These are phyloP conservation scores for Diphasiastrum complanatum DNA, from an alignment of 83 land plant genomes.

Conservation along the genomic window DNA sequence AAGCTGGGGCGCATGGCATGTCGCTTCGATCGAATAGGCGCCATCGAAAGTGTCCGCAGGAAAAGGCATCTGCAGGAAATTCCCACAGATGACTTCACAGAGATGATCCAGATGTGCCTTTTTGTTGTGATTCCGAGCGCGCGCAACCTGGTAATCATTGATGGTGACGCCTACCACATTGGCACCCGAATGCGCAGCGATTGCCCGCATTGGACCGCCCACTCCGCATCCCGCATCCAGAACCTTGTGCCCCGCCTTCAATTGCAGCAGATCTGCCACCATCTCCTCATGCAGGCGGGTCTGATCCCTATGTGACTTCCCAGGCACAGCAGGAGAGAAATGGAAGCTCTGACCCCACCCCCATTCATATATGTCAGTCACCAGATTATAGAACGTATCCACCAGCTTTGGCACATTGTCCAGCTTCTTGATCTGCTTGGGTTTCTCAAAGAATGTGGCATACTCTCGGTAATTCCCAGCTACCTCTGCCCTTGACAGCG, in stretches of 20 bases:
- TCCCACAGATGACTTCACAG: slow-evolving; percentile 90
- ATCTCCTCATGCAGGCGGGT: slow-evolving; percentile 10
- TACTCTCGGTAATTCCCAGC: slow-evolving; percentile 69
- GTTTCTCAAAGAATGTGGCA: slow-evolving; percentile 81
- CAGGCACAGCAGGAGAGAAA: slow-evolving; percentile 13
- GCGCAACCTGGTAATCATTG: slow-evolving; percentile 81
- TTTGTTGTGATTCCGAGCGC: slow-evolving; percentile 71
- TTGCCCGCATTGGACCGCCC: slow-evolving; percentile 87
- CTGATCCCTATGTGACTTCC: slow-evolving; percentile 10
- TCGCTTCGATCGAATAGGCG: slow-evolving; percentile 88
- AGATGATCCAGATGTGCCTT: slow-evolving; percentile 68
- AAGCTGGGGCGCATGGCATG: slow-evolving; percentile 81
- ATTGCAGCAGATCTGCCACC: slow-evolving; percentile 18
- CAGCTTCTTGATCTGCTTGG: slow-evolving; percentile 55
- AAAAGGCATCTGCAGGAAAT: slow-evolving; percentile 84
- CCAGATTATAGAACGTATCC: slow-evolving; percentile 88
- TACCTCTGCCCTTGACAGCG: slow-evolving; percentile 57
- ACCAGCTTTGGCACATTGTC: slow-evolving; percentile 80
- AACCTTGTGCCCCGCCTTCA: slow-evolving; percentile 8
- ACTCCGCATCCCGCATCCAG: slow-evolving; percentile 24
- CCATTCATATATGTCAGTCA: slow-evolving; percentile 17
- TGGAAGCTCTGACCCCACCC: slow-evolving; percentile 25
- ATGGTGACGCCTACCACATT: slow-evolving; percentile 86
- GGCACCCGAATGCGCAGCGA: slow-evolving; percentile 67
- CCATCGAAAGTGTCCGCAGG: slow-evolving; percentile 53